These are phyloP conservation scores for Chrysosporium queenslandicum DNA, from an alignment of 2,329 filamentous ascomycete species.

Conservation along the genomic window DNA sequence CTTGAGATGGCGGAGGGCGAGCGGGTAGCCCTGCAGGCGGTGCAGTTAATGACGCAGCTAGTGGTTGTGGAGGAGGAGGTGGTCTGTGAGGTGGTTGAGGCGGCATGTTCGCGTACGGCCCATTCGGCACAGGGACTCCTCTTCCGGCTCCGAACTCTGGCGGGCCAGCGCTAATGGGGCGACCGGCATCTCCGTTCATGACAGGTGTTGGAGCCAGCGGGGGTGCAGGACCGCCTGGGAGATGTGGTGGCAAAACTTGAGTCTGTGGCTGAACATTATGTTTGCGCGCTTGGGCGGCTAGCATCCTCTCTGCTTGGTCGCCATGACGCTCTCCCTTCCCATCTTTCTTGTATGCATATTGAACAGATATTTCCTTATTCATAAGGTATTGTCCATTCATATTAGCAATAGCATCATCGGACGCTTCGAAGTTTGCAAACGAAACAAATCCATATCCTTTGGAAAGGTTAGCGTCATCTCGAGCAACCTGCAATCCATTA, in stretches of 20 bases:
- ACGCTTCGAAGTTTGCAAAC: slow-evolving; percentile 85
- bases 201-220: slow-evolving; percentile 37
- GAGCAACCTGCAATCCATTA: slow-evolving; percentile 48
- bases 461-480: slow-evolving; percentile 76
- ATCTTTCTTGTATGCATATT: slow-evolving; percentile 99
- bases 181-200: slow-evolving; percentile 34
- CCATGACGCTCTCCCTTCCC: slow-evolving; percentile 94
- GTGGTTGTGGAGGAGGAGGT: slow-evolving; percentile 40
- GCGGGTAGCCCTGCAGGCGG: slow-evolving; percentile 51
- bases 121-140: slow-evolving; percentile 28
- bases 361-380: slow-evolving; percentile 91
- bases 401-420: slow-evolving; percentile 79
- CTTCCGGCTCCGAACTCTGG: slow-evolving; percentile 33
- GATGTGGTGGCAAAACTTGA: slow-evolving; percentile 65
- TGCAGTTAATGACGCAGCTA: slow-evolving; percentile 36
- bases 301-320: slow-evolving; percentile 81
- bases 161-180: slow-evolving; percentile 24
- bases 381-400: slow-evolving; percentile 96
- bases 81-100: slow-evolving; percentile 34
- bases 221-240: slow-evolving; percentile 28
- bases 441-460: slow-evolving; percentile 97
- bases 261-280: slow-evolving; percentile 81
- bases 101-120: slow-evolving; percentile 35
- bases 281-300: slow-evolving; percentile 85
- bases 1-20: slow-evolving; percentile 59